phyloP scores from a whole-genome alignment of 257 asterid genomes.

The Nicotiana tomentosiformis region DNA sequence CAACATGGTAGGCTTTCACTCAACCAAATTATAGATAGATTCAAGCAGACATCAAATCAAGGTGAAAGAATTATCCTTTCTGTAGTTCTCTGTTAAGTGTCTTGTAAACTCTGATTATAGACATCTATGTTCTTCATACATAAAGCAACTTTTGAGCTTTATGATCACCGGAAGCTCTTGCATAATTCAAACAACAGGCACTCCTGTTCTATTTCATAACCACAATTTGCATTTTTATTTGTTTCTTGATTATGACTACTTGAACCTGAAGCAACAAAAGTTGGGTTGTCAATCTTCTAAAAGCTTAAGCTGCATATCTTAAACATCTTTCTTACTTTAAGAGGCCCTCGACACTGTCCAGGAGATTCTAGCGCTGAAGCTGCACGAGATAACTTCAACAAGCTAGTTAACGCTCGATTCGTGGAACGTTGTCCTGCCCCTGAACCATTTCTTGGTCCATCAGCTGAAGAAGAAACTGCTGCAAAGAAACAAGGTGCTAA shows the following conservation, averaged over 20 bases:
- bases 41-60: constrained; percentile 40
- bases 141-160: background rate
- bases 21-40: constrained; percentile 58
- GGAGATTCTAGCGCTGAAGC: constrained; percentile 39
- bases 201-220: background rate
- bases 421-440: constrained; percentile 92
- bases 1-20: constrained; percentile 90
- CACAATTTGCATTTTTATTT: constrained; percentile 1
- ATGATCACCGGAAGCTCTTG: background rate
- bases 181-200: background rate
- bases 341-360: constrained; percentile 22
- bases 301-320: background rate
- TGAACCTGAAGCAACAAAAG: background rate
- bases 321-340: background rate
- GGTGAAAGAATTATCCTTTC: constrained; percentile 18
- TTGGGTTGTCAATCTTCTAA: background rate
- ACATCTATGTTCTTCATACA: background rate
- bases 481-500: constrained; percentile 44
- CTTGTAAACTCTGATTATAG: background rate
- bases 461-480: constrained; percentile 42
- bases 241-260: background rate
- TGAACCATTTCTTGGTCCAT: constrained; percentile 62
- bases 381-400: constrained; percentile 44
- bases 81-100: background rate
- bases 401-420: constrained; percentile 58